Conservation (phyloP, 2,329 filamentous ascomycete species). For the Arthroderma sp. region DNA sequence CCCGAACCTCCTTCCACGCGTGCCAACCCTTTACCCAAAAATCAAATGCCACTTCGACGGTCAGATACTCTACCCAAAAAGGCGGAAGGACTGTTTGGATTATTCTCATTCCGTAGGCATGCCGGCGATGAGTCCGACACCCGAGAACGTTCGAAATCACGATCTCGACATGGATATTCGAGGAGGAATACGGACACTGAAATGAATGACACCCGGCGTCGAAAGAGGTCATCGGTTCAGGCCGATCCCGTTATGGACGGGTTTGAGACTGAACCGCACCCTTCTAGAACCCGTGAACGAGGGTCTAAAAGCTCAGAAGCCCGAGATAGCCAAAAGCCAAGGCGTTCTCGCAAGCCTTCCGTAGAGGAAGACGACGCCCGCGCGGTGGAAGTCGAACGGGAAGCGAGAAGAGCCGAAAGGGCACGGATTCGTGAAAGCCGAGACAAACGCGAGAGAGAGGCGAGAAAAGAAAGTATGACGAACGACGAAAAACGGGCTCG, state of each 20-base stretch:
- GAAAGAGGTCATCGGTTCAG: conserved; percentile 24
- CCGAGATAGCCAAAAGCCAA: conserved; percentile 44
- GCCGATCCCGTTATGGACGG: conserved; percentile 40
- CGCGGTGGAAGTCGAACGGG: conserved; percentile 23
- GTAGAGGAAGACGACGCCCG: conserved; percentile 21
- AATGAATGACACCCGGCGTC: conserved; percentile 22
- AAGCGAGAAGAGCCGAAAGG: conserved; percentile 37
- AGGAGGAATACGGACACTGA: conserved; percentile 24
- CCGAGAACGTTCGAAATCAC: conserved; percentile 25
- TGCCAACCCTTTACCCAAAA: conserved; percentile 34
- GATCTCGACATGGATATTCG: conserved; percentile 23
- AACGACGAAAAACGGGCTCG: conserved; percentile 47
- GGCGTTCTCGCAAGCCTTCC: conserved; percentile 19
- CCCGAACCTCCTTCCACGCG: neutral
- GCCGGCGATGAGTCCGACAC: conserved; percentile 17
- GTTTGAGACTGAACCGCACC: conserved; percentile 22
- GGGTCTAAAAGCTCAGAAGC: conserved; percentile 49
- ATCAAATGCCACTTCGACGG: conserved; percentile 44
- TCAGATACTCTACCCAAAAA: conserved; percentile 47
- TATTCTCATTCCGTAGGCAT: conserved; percentile 39
- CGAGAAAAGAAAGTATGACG: conserved; percentile 43
- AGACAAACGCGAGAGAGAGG: conserved; percentile 24
- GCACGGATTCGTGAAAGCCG: conserved; percentile 29
- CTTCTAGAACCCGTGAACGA: conserved; percentile 28
- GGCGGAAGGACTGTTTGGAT: conserved; percentile 47